Evolutionary conservation across 2,329 filamentous ascomycete genomes (phyloP), one percentile per base, ranked within the genome.

Genomic region (Harringtonia aguacate): DNA sequence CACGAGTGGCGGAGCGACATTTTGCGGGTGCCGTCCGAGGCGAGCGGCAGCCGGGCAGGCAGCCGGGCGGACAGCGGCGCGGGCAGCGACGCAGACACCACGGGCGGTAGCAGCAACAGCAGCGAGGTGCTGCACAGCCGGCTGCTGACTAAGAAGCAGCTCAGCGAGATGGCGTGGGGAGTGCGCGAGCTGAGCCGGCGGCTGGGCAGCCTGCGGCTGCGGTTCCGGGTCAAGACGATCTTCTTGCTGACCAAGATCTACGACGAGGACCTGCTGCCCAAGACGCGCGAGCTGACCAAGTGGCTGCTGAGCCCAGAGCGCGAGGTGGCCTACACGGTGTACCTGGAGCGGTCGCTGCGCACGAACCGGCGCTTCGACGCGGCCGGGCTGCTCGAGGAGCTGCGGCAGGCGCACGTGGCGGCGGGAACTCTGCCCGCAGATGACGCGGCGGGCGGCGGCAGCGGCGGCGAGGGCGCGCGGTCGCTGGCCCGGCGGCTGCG

Each of bases 161-260:
- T 98, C 35, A 88, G 84, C 14, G 92, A 97, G 55, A 97, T 98
- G 90, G 89, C 90, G 0, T 89, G 90, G 79, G 89, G 90, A 22
- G 92, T 97, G 46, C 75, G 92, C 39, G 87, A 95, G 62, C 68
- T 98, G 46, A 90, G 86, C 27, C 84, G 94, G 57, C 83, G 86
- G 48, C 66, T 97, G 47, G 85, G 86, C 41, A 88, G 81, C 61
- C 81, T 97, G 59, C 78, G 82, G 46, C 70, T 98, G 49, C 85
- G 83, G 59, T 78, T 95, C 52, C 81, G 82, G 43, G 86, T 94
- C 51, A 79, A 78, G 58, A 84, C 77, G 45, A 80, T 98, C 27
- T 94, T 97, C 56, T 67, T 98, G 28, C 68, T 98, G 39, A 94
- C 87, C 35, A 98, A 98, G 61, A 82, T 83, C n/a, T 82, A 94